Conservation (phyloP, 441 rosid species). For the Rhodomyrtus psidioides region DNA sequence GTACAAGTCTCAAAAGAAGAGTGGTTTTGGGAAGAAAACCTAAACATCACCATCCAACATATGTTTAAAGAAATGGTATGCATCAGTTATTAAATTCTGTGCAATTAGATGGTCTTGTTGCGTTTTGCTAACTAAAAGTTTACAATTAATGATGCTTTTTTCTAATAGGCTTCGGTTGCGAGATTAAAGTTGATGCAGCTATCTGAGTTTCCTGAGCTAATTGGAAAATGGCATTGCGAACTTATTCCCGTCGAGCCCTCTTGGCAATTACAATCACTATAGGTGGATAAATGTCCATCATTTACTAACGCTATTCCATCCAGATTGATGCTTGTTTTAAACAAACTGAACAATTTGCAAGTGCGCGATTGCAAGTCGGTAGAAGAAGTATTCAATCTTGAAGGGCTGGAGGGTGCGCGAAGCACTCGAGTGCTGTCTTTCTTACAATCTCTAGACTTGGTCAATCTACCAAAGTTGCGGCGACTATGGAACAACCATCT, state of each 20-base stretch:
- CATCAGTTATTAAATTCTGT: background rate
- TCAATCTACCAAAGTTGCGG: too few species aligned
- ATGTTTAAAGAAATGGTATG: background rate
- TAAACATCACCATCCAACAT: background rate
- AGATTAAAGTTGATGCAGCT: background rate
- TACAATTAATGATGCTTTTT: background rate
- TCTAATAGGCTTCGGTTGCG: background rate
- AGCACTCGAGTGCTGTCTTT: background rate
- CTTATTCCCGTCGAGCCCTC: background rate
- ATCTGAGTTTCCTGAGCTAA: background rate
- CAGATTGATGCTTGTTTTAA: background rate
- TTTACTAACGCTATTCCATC: background rate
- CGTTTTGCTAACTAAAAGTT: background rate
- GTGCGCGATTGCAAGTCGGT: background rate
- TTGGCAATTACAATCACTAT: background rate
- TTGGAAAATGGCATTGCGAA: background rate
- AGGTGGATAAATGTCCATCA: background rate
- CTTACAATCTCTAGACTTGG: background rate
- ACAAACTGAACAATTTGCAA: background rate
- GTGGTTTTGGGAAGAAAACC: background rate
- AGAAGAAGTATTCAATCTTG: background rate
- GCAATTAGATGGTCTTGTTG: background rate
- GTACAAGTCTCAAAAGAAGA: background rate
- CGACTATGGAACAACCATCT: too few species aligned
- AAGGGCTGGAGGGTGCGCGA: background rate